A percentile compares a stretch with the other conserved stretches of the same genome.
Evolutionary conservation across 805 yeast species (phyloP).

Genomic region (Yarrowia keelungensis): DNA sequence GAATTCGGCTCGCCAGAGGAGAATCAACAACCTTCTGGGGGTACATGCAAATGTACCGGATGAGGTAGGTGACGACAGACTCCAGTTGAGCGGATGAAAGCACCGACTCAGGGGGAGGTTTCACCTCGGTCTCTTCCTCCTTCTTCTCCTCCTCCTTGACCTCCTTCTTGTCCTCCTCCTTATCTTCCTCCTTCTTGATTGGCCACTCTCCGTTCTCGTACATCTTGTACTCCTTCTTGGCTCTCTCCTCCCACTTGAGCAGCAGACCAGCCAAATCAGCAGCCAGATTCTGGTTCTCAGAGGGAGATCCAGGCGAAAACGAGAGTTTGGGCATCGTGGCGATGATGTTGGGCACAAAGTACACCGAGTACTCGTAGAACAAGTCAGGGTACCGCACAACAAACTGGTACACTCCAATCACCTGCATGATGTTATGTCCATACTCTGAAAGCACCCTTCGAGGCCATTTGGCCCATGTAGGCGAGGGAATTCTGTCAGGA

Average conservation of each 20-base stretch:
- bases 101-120: constrained; percentile 59
- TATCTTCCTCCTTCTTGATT: constrained; percentile 20
- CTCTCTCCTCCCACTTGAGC: constrained; percentile 77
- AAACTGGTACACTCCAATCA: constrained; percentile 85
- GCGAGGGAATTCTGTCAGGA: constrained; percentile 65
- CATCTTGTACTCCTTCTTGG: constrained; percentile 43
- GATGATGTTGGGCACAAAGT: constrained; percentile 85
- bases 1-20: constrained; percentile 79
- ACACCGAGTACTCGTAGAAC: constrained; percentile 85
- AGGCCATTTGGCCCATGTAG: constrained; percentile 92
- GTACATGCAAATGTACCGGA: constrained; percentile 85
- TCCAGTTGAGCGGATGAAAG: constrained; percentile 84
- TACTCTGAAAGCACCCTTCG: constrained; percentile 90
- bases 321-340: constrained; percentile 92
- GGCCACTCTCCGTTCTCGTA: constrained; percentile 27
- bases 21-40: constrained; percentile 85
- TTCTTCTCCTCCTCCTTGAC: constrained; percentile 42
- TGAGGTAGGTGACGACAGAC: constrained; percentile 86
- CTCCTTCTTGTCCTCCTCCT: constrained; percentile 43
- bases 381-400: constrained; percentile 84
- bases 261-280: constrained; percentile 88
- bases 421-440: constrained; percentile 84
- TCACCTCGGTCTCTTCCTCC: constrained; percentile 42
- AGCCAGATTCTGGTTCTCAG: constrained; percentile 84
- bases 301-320: constrained; percentile 73